Conservation (phyloP, 352 stramenopile genomes). For the Blastocystis sp. region DNA sequence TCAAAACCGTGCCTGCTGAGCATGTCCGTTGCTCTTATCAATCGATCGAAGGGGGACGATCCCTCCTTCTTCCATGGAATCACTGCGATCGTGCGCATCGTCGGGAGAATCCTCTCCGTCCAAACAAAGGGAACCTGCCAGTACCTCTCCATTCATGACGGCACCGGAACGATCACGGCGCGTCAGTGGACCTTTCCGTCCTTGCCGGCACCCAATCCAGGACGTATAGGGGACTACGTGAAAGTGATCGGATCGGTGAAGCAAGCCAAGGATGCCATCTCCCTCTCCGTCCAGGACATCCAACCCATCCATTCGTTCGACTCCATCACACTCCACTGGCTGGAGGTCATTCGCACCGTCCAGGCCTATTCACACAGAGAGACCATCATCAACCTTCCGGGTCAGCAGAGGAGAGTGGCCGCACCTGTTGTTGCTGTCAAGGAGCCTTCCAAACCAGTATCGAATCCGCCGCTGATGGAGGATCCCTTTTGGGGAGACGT, state of each 20-base stretch:
- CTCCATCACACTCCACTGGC: background rate
- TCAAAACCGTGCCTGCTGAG: background rate
- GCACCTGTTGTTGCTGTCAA: background rate
- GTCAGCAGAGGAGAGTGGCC: background rate
- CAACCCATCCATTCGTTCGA: conserved; percentile 7
- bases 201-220: background rate
- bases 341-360: background rate
- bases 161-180: background rate
- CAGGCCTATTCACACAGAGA: background rate
- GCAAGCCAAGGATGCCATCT: background rate
- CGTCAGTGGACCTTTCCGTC: background rate
- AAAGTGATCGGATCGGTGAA: conserved; percentile 7
- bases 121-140: conserved; percentile 15
- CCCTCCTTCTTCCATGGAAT: background rate
- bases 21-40: background rate
- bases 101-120: background rate
- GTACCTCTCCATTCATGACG: conserved; percentile 1
- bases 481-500: background rate
- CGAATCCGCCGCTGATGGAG: background rate
- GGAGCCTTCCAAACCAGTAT: background rate
- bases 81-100: background rate
- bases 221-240: background rate
- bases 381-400: background rate
- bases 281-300: conserved; percentile 40
- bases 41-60: background rate